Percentiles rank a stretch among this genome's conserved stretches.
Evolutionary conservation across 2,329 filamentous ascomycete genomes (phyloP).

Genomic region (Paraphoma sp.): DNA sequence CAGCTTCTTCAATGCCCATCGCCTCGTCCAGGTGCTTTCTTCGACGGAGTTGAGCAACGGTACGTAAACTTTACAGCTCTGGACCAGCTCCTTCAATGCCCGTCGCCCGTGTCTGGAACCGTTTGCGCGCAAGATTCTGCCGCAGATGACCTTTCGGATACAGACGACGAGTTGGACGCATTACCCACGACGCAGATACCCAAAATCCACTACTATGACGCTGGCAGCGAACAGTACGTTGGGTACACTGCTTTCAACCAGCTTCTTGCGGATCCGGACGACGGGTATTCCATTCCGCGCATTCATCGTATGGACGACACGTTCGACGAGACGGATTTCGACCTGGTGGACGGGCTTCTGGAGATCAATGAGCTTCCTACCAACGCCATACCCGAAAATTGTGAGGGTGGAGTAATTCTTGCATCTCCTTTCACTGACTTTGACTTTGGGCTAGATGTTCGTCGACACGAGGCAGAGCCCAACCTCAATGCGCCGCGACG

Average conservation of each 20-base stretch:
- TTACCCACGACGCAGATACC: not conserved
- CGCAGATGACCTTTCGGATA: constrained; percentile 2
- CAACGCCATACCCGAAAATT: not conserved
- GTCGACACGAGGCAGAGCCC: not conserved
- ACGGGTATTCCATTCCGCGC: not conserved
- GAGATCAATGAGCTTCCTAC: not conserved
- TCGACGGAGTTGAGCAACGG: not conserved
- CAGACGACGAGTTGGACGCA: not conserved
- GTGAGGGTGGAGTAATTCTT: too few species aligned
- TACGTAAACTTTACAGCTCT: not conserved
- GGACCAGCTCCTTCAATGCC: not conserved
- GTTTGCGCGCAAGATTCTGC: not conserved
- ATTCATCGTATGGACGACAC: not conserved
- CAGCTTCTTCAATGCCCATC: not conserved
- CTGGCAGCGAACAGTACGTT: constrained; percentile 5
- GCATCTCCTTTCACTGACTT: not conserved
- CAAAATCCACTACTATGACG: constrained; percentile 6
- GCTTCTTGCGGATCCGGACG: not conserved
- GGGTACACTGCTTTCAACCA: constrained; percentile 12
- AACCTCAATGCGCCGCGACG: not conserved
- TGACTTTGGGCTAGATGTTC: not conserved
- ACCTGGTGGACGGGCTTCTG: not conserved
- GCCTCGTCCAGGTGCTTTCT: not conserved
- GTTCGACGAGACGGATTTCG: not conserved
- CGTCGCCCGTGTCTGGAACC: not conserved